Evolutionary conservation across 2,329 filamentous ascomycete species (phyloP).

Genomic region (Neospermospora avenae): DNA sequence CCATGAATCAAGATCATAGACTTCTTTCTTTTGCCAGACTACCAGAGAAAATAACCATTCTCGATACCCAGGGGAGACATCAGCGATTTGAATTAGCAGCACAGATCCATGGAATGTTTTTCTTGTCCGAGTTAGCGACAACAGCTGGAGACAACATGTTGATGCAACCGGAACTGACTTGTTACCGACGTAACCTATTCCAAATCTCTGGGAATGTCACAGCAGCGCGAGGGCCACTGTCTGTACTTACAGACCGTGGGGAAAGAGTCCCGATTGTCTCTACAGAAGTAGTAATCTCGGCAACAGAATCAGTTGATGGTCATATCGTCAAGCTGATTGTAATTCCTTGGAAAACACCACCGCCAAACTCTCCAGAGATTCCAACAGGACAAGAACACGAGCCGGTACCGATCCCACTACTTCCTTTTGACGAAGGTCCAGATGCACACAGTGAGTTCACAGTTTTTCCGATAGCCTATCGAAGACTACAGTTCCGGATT

Average conservation of each 20-base stretch:
- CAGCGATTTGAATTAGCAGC: constrained; percentile 53
- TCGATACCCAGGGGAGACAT: constrained; percentile 48
- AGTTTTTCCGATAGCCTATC: constrained; percentile 92
- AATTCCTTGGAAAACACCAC: constrained; percentile 96
- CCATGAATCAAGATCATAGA: constrained; percentile 35
- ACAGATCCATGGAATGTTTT: constrained; percentile 86
- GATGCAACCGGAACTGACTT: constrained; percentile 78
- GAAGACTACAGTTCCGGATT: constrained; percentile 86
- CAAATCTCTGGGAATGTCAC: constrained; percentile 91
- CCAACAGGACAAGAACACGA: constrained; percentile 73
- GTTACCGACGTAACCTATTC: constrained; percentile 93
- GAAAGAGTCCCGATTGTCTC: constrained; percentile 78
- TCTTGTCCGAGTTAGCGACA: constrained; percentile 61
- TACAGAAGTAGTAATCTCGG: constrained; percentile 85
- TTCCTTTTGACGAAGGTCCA: constrained; percentile 54
- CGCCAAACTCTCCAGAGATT: constrained; percentile 69
- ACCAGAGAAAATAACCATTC: constrained; percentile 42
- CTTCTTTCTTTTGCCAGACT: constrained; percentile 34
- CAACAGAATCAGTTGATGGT: constrained; percentile 91
- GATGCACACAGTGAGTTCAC: constrained; percentile 63
- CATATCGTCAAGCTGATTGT: constrained; percentile 92
- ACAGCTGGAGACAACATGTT: constrained; percentile 49
- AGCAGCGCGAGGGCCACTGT: constrained; percentile 72
- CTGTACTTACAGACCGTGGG: constrained; percentile 77
- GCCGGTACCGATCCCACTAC: constrained; percentile 75